Evolutionary conservation across 2,329 filamentous ascomycete genomes (phyloP).

Genomic region (Aspergillus sp.): DNA sequence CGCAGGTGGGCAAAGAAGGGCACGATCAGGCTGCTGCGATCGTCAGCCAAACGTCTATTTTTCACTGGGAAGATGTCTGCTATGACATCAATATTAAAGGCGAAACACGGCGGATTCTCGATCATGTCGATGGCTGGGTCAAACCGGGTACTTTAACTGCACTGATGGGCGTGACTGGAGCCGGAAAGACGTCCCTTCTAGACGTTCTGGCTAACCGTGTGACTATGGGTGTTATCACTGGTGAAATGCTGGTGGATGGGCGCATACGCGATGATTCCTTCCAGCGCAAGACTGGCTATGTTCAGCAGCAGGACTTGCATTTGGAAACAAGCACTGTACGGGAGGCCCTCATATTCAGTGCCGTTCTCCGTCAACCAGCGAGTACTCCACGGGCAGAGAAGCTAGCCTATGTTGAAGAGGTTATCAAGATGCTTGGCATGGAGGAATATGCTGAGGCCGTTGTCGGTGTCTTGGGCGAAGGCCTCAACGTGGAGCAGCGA

Average conservation of each 20-base stretch:
- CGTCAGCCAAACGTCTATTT: conserved; percentile 71
- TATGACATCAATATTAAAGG: conserved; percentile 77
- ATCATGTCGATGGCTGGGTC: conserved; percentile 86
- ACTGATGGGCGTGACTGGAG: conserved; percentile 84
- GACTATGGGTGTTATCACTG: conserved; percentile 79
- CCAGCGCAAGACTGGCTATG: conserved; percentile 47
- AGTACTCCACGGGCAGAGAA: conserved; percentile 69
- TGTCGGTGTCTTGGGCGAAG: conserved; percentile 81
- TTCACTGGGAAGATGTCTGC: conserved; percentile 80
- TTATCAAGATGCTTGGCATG: conserved; percentile 87
- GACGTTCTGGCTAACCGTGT: conserved; percentile 78
- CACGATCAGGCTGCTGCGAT: conserved; percentile 63
- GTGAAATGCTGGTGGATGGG: conserved; percentile 76
- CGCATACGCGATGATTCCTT: conserved; percentile 70
- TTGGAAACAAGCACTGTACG: conserved; percentile 78
- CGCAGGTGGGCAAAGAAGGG: conserved; percentile 69
- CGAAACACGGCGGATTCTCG: conserved; percentile 67
- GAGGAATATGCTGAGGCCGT: conserved; percentile 81
- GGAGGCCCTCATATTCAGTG: conserved; percentile 80
- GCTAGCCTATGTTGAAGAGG: conserved; percentile 77
- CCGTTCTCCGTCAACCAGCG: conserved; percentile 74
- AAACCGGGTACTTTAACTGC: conserved; percentile 86
- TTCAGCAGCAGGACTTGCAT: conserved; percentile 87
- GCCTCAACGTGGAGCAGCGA: conserved; percentile 56
- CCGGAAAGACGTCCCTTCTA: conserved; percentile 84